Evolutionary conservation across 805 yeast genomes (phyloP), one percentile per base, ranked within the genome.

Genomic region (Pichia manshurica): DNA sequence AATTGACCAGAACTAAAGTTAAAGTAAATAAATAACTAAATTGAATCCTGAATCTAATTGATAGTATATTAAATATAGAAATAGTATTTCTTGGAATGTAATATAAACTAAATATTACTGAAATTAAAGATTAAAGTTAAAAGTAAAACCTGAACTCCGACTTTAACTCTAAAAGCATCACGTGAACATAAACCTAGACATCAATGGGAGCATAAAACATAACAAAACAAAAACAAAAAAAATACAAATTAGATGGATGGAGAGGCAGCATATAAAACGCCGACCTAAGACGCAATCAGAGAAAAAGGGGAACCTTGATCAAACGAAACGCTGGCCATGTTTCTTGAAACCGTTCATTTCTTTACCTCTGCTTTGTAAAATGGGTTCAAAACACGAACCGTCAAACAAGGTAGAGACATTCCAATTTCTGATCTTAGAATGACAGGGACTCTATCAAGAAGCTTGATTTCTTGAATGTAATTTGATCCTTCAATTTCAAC

Each of bases 371-470:
- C 48, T 22, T 48, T 52, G 15, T 56, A 52, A 42, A 90, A 91
- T 29, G 99, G 99, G 59, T 91, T 91, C 60, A 90, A 71, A 7
- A 91, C 85, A 58, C 96, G 78, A 15, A 93, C 96, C 3, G 96
- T 87, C 57, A 91, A 74, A 64, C 97, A 91, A 16, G 99, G 99
- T 46, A 91, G 72, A 2, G 96, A 91, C 90, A 88, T 88, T 44
- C 96, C 97, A 45, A 89, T 79, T 63, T 90, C 98, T 0, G 96
- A 88, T 58, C 96, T 75, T 53, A 93, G 72, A 51, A 91, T 70
- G 29, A 91, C 81, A 9, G 98, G 98, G 42, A 91, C 84, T 56
- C 80, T 82, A 43, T 75, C 75, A 58, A 90, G 69, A 58, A 87
- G 91, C 52, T 77, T 74, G 44, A 91, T 82, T 59, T 87, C 95